These are phyloP conservation scores for Ophiobolus disseminans DNA, from an alignment of 2,329 filamentous ascomycete genomes.

Conservation along the genomic window DNA sequence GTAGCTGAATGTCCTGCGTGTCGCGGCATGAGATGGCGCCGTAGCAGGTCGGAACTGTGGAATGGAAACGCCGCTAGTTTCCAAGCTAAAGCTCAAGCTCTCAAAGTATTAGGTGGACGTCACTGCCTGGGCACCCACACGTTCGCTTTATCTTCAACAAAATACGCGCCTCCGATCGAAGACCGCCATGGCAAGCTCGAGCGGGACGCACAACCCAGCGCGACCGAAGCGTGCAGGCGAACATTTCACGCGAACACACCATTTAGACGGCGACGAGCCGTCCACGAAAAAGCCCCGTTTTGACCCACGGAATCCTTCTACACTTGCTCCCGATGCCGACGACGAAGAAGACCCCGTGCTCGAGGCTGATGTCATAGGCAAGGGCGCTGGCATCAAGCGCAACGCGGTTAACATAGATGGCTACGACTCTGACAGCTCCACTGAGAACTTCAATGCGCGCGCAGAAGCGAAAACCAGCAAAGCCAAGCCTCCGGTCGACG, in stretches of 20 bases:
- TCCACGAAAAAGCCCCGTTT: conserved; percentile 83
- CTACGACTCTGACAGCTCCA: conserved; percentile 91
- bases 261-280: conserved; percentile 63
- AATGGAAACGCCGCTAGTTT: conserved; percentile 6
- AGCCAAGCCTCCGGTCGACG: conserved; percentile 52
- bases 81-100: conserved; percentile 34
- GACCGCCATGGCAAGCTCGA: conserved; percentile 37
- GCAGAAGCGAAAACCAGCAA: conserved; percentile 65
- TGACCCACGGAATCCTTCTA: conserved; percentile 92
- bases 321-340: conserved; percentile 80
- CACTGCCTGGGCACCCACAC: conserved; percentile 11
- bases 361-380: conserved; percentile 90
- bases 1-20: no score
- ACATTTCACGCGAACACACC: conserved; percentile 77
- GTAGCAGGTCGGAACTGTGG: no score
- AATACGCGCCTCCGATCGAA: not conserved
- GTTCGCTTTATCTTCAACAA: not conserved
- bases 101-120: conserved; percentile 18
- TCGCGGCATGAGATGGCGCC: no score
- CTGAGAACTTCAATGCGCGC: conserved; percentile 83
- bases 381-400: conserved; percentile 77
- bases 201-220: conserved; percentile 58
- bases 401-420: conserved; percentile 96
- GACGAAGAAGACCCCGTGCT: conserved; percentile 79
- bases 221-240: conserved; percentile 86